Conservation (phyloP, 2,329 filamentous ascomycete species). For the Phaeosphaeria sp. region DNA sequence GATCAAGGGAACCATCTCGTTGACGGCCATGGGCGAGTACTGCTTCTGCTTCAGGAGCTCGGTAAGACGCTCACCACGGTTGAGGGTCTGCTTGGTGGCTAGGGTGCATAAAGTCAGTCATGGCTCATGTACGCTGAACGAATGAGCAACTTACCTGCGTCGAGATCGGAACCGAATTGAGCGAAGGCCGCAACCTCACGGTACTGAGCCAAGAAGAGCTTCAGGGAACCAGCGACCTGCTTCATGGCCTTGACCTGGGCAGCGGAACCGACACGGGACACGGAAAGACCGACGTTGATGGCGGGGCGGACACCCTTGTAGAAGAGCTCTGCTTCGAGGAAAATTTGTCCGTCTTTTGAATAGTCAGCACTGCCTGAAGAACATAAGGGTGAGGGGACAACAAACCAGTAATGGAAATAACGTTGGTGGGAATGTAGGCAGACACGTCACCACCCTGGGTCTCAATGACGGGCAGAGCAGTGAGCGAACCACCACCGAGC, state of each 20-base stretch:
- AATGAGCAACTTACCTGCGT: constrained; percentile 67
- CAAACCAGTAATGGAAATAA: constrained; percentile 99
- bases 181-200: constrained; percentile 99
- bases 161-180: constrained; percentile 99
- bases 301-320: constrained; percentile 99
- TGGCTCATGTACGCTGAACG: too few species aligned
- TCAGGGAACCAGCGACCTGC: constrained; percentile 99
- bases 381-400: too few species aligned
- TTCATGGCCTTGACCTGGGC: constrained; percentile 99
- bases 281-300: constrained; percentile 99
- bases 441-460: constrained; percentile 99
- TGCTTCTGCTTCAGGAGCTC: constrained; percentile 99
- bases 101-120: too few species aligned
- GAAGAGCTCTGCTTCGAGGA: constrained; percentile 99
- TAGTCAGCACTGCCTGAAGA: too few species aligned
- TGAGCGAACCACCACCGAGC: constrained; percentile 94
- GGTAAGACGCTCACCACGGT: constrained; percentile 97
- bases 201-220: constrained; percentile 99
- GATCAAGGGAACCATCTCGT: constrained; percentile 99
- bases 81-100: constrained; percentile 88
- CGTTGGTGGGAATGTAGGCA: constrained; percentile 99
- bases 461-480: constrained; percentile 92
- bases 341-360: too few species aligned
- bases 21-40: constrained; percentile 97
- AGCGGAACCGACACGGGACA: constrained; percentile 99